These are phyloP conservation scores for Herpetomonas samuelpessoai DNA, from an alignment of 208 protist genomes.

Conservation along the genomic window DNA sequence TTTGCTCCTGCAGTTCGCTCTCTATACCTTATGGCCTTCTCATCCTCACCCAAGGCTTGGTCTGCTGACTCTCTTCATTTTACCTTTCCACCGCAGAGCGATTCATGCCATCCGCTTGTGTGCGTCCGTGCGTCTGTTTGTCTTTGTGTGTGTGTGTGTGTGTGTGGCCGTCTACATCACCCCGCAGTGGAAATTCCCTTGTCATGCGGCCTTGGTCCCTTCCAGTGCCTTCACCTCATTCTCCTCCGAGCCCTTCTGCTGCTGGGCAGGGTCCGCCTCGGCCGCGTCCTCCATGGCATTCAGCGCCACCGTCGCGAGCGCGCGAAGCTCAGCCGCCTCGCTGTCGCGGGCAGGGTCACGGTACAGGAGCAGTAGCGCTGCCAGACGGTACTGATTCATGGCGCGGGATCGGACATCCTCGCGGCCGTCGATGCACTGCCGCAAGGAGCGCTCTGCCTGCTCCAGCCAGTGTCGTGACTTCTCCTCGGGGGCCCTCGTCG, in stretches of 20 bases:
- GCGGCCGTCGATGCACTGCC: slow-evolving; percentile 54
- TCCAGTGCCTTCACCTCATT: slow-evolving; percentile 20
- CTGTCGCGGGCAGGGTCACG: slow-evolving; percentile 9
- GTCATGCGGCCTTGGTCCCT: too few species aligned
- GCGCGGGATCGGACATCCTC: slow-evolving; percentile 44
- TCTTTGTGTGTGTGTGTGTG: too few species aligned
- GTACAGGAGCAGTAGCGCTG: slow-evolving; percentile 66
- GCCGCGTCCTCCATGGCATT: slow-evolving; percentile 2
- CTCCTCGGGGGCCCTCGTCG: slow-evolving; percentile 65
- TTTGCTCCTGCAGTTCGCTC: slow-evolving; percentile 1
- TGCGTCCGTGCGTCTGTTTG: too few species aligned
- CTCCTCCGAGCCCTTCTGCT: slow-evolving; percentile 41
- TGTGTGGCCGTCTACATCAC: too few species aligned
- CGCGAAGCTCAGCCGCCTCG: slow-evolving; percentile 40
- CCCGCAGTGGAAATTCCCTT: too few species aligned
- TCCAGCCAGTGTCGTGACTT: slow-evolving; percentile 60
- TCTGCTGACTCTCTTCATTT: too few species aligned
- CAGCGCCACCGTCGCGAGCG: slow-evolving; percentile 16
- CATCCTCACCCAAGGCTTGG: slow-evolving; percentile 1
- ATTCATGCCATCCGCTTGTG: too few species aligned
- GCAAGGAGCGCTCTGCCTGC: slow-evolving; percentile 76
- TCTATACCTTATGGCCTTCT: neutral
- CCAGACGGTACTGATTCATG: slow-evolving; percentile 67
- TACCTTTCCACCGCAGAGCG: too few species aligned
- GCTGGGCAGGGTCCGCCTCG: slow-evolving; percentile 4